Conservation (phyloP, 192 early-diverging fungal genomes). For the Phycomyces blakesleeanus region DNA sequence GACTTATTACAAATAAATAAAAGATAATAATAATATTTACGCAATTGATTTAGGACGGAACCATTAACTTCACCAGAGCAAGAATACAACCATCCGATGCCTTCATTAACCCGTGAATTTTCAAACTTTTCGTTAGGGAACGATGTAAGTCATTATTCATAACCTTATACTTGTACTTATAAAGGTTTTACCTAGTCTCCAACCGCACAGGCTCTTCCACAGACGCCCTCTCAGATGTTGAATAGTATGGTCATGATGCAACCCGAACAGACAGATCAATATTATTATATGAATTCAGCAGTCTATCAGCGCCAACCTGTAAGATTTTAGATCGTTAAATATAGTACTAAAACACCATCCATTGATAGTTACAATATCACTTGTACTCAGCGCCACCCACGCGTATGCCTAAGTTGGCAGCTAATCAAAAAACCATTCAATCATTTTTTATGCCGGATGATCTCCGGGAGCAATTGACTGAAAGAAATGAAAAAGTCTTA, state of each 20-base stretch:
- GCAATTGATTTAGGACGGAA: neutral
- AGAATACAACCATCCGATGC: neutral
- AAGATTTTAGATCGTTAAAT: neutral
- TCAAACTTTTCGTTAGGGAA: conserved; percentile 16
- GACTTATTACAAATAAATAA: no score
- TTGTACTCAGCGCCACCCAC: conserved; percentile 71
- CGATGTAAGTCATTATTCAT: conserved; percentile 15
- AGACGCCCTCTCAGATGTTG: conserved; percentile 19
- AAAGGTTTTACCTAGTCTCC: no score
- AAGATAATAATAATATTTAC: neutral
- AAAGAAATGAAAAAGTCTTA: conserved; percentile 56
- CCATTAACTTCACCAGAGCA: no score
- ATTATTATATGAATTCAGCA: conserved; percentile 27
- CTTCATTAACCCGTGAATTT: conserved; percentile 14
- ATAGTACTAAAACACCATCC: no score
- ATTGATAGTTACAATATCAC: conserved; percentile 71
- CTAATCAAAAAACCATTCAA: conserved; percentile 76
- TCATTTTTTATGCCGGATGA: conserved; percentile 84
- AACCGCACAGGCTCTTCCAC: conserved; percentile 1
- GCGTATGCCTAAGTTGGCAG: conserved; percentile 57
- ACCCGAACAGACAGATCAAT: conserved; percentile 26
- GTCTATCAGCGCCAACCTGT: conserved; percentile 35
- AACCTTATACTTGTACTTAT: no score
- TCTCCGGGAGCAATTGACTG: conserved; percentile 74
- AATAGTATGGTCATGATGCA: conserved; percentile 15